phyloP scores from a whole-genome alignment of 2,329 filamentous ascomycete species.

The Diaporthe vaccinii region DNA sequence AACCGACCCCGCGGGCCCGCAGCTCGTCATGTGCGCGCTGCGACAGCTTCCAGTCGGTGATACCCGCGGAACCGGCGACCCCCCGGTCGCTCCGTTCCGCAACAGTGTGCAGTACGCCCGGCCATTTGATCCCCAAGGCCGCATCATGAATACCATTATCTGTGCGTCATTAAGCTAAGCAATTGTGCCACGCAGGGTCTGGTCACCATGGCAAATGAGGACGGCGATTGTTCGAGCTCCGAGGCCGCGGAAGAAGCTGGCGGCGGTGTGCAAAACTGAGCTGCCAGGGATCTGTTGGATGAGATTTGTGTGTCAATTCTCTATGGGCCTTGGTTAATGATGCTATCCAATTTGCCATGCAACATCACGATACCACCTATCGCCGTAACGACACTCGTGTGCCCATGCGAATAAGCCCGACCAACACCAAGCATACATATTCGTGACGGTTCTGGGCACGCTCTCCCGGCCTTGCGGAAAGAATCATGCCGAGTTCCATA shows the following conservation, averaged over 20 bases:
- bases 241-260: neutral
- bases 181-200: neutral
- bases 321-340: too few species aligned
- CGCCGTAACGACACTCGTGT: too few species aligned
- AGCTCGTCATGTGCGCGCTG: neutral
- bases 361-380: too few species aligned
- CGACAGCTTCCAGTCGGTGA: neutral
- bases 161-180: neutral
- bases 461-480: neutral
- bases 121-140: neutral
- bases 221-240: neutral
- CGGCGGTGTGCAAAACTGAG: neutral
- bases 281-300: too few species aligned
- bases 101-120: neutral
- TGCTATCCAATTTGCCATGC: too few species aligned
- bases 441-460: neutral
- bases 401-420: too few species aligned
- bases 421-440: too few species aligned
- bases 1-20: neutral
- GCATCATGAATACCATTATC: neutral
- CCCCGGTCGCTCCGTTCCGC: neutral
- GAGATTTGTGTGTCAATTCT: too few species aligned
- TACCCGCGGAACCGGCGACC: slow-evolving; percentile 1
- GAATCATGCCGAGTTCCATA: neutral
- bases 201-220: neutral